Evolutionary conservation across 1,284 basidiomycete genomes (phyloP), one percentile per base, ranked within the genome.

Genomic region (Coniophora puteana): DNA sequence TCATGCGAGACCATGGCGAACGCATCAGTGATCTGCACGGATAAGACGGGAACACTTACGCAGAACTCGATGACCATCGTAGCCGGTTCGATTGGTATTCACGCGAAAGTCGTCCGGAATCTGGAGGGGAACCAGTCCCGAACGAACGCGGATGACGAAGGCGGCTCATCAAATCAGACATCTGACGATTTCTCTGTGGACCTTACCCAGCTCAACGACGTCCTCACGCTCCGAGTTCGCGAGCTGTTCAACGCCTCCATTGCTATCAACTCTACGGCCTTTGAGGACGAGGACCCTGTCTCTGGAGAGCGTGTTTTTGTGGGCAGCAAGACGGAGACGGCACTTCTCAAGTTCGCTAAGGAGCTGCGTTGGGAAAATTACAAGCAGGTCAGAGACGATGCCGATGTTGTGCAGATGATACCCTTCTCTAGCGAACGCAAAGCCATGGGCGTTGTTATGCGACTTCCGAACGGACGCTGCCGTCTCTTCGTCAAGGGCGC

Each of bases 1-100:
- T 93, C 92, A 20, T 99, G 95, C 65, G 95, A 98, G 71, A 98
- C 92, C 6, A 99, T 98, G 94, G 95, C 90, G 24, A 97, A 98
- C 59, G 90, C 93, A 11, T 95, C 88, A 17, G 94, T 97, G 47
- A 79, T 97, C 21, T 97, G 93, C 68, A 97, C 93, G 16, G 93
- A 96, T 72, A 97, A 97, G 71, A 95, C 93, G 1, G 90, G 90
- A 36, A 89, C 93, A 6, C 80, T 93, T 20, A 98, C 95, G 0
- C 88, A 93, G 59, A 98, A 98, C 69, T 74, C 73, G 55, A 99
- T 99, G 95, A 81, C 83, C 13, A 88, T 99, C 53, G 95, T 99
- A 38, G 93, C 95, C 12, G 95, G 95, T 27, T 93, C 93, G 21
- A 72, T 98, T 41, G 95, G 95, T 25, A 80, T 96, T 38, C 84